phyloP scores from a whole-genome alignment of 805 yeast species.

The Lipomyces chichibuensis region DNA sequence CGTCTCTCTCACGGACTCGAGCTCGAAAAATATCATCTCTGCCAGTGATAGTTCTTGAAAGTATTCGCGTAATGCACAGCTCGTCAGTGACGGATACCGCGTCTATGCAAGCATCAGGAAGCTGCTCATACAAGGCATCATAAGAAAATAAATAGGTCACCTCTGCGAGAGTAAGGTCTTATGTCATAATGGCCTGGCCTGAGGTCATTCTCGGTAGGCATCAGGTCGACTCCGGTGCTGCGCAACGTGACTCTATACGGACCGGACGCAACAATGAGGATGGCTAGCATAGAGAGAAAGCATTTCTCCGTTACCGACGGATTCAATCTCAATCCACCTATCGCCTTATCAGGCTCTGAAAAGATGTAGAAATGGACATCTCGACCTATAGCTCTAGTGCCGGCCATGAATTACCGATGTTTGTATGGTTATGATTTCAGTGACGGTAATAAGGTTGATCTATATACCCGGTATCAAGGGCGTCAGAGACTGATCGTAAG shows the following conservation, averaged over 20 bases:
- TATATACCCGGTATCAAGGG: no score
- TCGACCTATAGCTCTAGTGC: slow-evolving; percentile 3
- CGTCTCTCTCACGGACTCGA: no score
- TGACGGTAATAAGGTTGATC: not conserved
- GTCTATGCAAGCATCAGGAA: no score
- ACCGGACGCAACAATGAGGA: slow-evolving; percentile 1
- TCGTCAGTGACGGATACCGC: no score
- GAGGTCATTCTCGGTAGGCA: not conserved
- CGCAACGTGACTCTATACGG: slow-evolving; percentile 4
- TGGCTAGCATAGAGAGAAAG: slow-evolving; percentile 1
- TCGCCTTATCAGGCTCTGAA: slow-evolving; percentile 2
- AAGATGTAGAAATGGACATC: not conserved
- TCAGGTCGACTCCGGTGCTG: slow-evolving; percentile 3
- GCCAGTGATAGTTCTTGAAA: no score
- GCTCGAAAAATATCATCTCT: no score
- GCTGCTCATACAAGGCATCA: no score
- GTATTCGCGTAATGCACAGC: no score
- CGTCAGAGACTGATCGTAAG: no score
- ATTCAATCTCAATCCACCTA: not conserved
- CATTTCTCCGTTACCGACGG: not conserved
- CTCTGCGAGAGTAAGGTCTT: not conserved
- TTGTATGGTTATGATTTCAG: not conserved
- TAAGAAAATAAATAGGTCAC: no score
- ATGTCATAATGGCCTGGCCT: slow-evolving; percentile 1
- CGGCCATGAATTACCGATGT: not conserved